Conservation (phyloP, 345 rosid genomes). For the Viola odorata region DNA sequence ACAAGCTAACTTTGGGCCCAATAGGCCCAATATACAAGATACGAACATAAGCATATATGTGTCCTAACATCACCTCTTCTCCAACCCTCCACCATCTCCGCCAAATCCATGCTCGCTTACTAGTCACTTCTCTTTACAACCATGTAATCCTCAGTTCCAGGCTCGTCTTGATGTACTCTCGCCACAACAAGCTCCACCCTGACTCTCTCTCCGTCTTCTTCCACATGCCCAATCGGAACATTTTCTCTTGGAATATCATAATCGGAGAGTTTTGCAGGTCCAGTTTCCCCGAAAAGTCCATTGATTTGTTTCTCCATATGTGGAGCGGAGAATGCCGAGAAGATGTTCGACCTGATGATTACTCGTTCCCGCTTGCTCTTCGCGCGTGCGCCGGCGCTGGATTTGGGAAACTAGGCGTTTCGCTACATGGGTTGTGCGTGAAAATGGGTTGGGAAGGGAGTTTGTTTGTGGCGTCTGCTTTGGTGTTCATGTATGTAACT, state of each 20-base stretch:
- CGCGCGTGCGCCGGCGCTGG: conserved; percentile 44
- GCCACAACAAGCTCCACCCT: conserved; percentile 33
- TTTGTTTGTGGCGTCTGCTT: conserved; percentile 48
- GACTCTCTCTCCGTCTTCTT: conserved; percentile 46
- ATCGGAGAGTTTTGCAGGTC: conserved; percentile 63
- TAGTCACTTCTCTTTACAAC: conserved; percentile 40
- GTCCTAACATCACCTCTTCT: too few relatives aligned
- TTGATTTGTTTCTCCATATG: conserved; percentile 46
- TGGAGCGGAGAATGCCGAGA: conserved; percentile 18
- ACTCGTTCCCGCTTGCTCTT: conserved; percentile 56
- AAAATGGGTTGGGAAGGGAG: conserved; percentile 41
- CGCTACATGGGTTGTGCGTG: conserved; percentile 39
- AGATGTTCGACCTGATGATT: conserved; percentile 40
- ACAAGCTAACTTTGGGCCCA: too few relatives aligned
- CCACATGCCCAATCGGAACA: conserved; percentile 54
- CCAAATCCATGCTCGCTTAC: conserved; percentile 56
- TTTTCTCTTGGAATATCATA: conserved; percentile 65
- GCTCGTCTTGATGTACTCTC: conserved; percentile 49
- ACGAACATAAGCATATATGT: too few relatives aligned
- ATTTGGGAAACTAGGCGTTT: conserved; percentile 20
- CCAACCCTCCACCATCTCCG: conserved; percentile 40
- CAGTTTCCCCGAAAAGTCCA: conserved; percentile 23
- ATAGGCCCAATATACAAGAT: too few relatives aligned
- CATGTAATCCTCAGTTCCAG: conserved; percentile 48
- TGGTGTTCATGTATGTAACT: conserved; percentile 38